A percentile compares a stretch with the other conserved stretches of the same genome.
phyloP scores from a whole-genome alignment of 1,139 yeast genomes.

The Torulaspora pretoriensis region DNA sequence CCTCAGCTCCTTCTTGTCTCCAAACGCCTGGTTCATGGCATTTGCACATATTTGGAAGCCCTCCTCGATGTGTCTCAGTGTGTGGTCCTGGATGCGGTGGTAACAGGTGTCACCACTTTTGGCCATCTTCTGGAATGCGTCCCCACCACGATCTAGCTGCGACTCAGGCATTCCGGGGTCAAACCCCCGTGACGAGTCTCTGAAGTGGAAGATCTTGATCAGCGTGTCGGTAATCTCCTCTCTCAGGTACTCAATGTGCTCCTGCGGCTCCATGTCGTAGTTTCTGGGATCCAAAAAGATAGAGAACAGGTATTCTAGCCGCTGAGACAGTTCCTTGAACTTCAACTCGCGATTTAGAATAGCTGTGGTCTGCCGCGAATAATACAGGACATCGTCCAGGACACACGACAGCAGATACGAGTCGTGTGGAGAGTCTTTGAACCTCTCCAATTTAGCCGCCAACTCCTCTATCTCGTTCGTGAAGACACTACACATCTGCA shows the following conservation, averaged over 20 bases:
- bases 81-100: neutral
- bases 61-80: constrained; percentile 9
- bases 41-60: constrained; percentile 15
- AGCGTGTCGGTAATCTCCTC: constrained; percentile 19
- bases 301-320: constrained; percentile 22
- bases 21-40: constrained; percentile 14
- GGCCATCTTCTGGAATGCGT: neutral
- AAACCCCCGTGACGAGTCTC: neutral
- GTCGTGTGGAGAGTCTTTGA: constrained; percentile 11
- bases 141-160: neutral
- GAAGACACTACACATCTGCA: constrained; percentile 22
- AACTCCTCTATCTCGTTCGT: constrained; percentile 19
- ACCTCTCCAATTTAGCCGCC: constrained; percentile 13
- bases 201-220: constrained; percentile 15
- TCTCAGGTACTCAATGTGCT: constrained; percentile 16
- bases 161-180: neutral
- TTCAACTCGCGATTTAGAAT: constrained; percentile 27
- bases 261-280: constrained; percentile 16
- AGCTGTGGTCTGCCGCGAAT: constrained; percentile 24
- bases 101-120: neutral
- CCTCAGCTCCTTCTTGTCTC: constrained; percentile 5
- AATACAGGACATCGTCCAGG: constrained; percentile 19
- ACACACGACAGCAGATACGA: constrained; percentile 14
- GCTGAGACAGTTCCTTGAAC: constrained; percentile 20
- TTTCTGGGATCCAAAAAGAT: constrained; percentile 20